These are phyloP conservation scores for Vitis riparia DNA, from an alignment of 164 flowering plant species.

Conservation along the genomic window DNA sequence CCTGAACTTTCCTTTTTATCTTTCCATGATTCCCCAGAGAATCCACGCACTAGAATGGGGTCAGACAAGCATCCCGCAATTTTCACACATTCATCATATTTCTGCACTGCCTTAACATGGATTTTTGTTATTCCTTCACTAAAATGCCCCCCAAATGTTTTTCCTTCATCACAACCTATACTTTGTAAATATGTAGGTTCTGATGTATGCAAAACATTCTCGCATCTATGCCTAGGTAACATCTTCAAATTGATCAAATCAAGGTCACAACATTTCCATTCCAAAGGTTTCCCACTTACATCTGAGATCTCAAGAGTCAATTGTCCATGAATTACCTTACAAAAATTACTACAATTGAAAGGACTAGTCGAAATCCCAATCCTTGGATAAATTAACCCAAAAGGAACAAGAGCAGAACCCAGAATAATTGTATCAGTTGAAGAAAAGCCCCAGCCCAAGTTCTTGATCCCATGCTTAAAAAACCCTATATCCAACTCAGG, in stretches of 20 bases:
- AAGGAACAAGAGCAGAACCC: conserved; percentile 79
- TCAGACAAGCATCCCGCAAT: conserved; percentile 25
- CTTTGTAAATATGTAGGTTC: conserved; percentile 14
- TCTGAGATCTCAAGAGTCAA: conserved; percentile 68
- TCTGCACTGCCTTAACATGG: conserved; percentile 48
- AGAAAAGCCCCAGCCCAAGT: conserved; percentile 79
- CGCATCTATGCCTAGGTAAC: conserved; percentile 6
- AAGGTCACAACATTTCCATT: conserved; percentile 73
- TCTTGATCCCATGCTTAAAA: conserved; percentile 44
- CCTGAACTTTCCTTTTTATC: conserved; percentile 19
- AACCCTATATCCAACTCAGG: conserved; percentile 9
- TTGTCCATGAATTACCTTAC: conserved; percentile 31
- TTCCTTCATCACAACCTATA: conserved; percentile 14
- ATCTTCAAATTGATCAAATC: conserved; percentile 42
- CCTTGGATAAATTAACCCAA: conserved; percentile 78
- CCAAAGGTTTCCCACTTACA: conserved; percentile 65
- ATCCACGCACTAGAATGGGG: conserved; percentile 45
- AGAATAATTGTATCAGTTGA: conserved; percentile 62
- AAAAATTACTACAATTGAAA: conserved; percentile 6
- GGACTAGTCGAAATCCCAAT: conserved; percentile 45
- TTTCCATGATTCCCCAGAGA: conserved; percentile 20
- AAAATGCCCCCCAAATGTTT: conserved; percentile 21
- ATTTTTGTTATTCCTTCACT: conserved; percentile 32
- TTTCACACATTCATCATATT: conserved; percentile 26
- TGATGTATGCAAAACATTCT: conserved; percentile 7